These are phyloP conservation scores for Tricholoma hemisulphureum DNA, from an alignment of 768 basidiomycete species.

Conservation along the genomic window DNA sequence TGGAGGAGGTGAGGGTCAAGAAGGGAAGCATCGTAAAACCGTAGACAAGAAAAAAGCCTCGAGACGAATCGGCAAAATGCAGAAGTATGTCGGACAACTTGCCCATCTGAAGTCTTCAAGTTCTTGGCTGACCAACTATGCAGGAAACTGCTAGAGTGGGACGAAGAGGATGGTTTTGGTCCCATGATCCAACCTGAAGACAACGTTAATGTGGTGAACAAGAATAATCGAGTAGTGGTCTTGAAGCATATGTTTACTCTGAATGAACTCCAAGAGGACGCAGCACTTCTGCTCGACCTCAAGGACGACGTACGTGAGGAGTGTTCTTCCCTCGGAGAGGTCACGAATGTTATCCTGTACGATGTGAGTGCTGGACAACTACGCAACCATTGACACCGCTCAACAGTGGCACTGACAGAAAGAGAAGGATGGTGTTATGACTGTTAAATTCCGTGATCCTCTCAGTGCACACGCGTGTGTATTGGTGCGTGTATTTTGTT, in stretches of 20 bases:
- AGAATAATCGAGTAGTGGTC: constrained; percentile 80
- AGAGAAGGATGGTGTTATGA: constrained; percentile 93
- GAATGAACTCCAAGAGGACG: constrained; percentile 80
- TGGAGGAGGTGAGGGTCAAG: constrained; percentile 38
- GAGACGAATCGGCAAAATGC: constrained; percentile 79
- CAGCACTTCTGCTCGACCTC: constrained; percentile 81
- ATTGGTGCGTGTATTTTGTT: constrained; percentile 48
- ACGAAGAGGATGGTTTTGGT: constrained; percentile 90
- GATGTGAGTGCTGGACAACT: constrained; percentile 61
- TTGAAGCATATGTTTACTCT: constrained; percentile 94
- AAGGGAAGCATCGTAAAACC: constrained; percentile 53
- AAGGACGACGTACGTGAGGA: constrained; percentile 98
- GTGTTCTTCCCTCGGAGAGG: constrained; percentile 85
- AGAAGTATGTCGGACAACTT: constrained; percentile 53
- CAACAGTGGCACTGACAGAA: constrained; percentile 46
- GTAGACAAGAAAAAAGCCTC: constrained; percentile 78
- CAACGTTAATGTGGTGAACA: constrained; percentile 40
- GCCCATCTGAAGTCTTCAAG: not conserved
- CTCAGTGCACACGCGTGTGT: constrained; percentile 93
- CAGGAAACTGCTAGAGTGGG: constrained; percentile 93
- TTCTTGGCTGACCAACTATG: not conserved
- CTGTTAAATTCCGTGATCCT: constrained; percentile 91
- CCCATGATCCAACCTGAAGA: constrained; percentile 62
- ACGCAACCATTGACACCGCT: not conserved
- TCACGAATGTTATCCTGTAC: constrained; percentile 92